Conservation (phyloP, 371 early-diverging fungal species). For the Haplosporangium sp. region DNA sequence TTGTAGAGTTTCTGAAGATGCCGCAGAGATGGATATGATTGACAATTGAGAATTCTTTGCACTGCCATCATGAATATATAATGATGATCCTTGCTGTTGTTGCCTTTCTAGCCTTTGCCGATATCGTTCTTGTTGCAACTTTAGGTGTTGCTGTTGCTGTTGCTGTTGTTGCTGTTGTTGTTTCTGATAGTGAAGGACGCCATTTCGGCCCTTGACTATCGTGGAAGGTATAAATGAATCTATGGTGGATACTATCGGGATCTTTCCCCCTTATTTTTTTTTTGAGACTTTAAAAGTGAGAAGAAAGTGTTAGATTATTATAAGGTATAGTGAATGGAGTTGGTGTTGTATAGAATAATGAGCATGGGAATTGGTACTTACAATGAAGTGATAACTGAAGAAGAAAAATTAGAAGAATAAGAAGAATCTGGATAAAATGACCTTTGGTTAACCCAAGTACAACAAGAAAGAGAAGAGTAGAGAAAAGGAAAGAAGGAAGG, state of each 20-base stretch:
- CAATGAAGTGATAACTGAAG: too few species aligned
- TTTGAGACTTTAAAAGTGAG: background rate
- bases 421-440: too few species aligned
- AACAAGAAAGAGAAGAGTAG: too few species aligned
- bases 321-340: background rate
- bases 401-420: too few species aligned
- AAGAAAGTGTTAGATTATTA: background rate
- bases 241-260: slow-evolving; percentile 7
- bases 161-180: slow-evolving; percentile 26
- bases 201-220: slow-evolving; percentile 27
- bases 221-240: slow-evolving; percentile 43
- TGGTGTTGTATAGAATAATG: too few species aligned
- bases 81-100: background rate
- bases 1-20: background rate
- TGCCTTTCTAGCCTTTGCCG: background rate
- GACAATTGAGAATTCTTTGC: background rate
- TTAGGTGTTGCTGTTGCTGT: background rate
- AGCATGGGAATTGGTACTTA: too few species aligned
- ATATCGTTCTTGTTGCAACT: background rate
- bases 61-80: background rate
- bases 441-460: too few species aligned
- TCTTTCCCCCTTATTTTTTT: background rate
- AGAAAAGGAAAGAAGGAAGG: too few species aligned
- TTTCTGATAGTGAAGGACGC: slow-evolving; percentile 2
- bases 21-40: background rate